Conservation (phyloP, 2,329 filamentous ascomycete species). For the Orbilia ellipsospora region DNA sequence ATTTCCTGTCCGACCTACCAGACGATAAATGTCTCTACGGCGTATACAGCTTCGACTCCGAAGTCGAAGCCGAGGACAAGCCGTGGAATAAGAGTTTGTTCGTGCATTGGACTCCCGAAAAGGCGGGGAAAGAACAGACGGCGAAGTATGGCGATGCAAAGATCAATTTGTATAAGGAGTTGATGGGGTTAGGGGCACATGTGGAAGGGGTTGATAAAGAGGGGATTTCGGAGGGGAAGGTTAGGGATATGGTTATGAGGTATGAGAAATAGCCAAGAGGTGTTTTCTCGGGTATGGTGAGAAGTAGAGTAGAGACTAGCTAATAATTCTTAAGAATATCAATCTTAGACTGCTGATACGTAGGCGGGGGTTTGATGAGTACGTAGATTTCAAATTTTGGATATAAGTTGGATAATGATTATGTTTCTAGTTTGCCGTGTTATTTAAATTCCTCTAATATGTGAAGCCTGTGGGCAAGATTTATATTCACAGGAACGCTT, state of each 20-base stretch:
- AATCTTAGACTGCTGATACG: too few species aligned
- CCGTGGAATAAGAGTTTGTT: slow-evolving; percentile 17
- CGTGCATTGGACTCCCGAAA: slow-evolving; percentile 18
- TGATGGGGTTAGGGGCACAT: slow-evolving; percentile 6
- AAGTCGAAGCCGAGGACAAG: slow-evolving; percentile 1
- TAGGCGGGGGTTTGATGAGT: too few species aligned
- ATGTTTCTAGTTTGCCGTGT: too few species aligned
- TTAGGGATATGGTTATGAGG: slow-evolving; percentile 3
- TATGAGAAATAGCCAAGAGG: neutral
- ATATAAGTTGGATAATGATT: too few species aligned
- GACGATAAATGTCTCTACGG: slow-evolving; percentile 25
- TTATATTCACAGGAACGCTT: too few species aligned
- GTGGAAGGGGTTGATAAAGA: slow-evolving; percentile 17
- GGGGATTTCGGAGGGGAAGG: neutral
- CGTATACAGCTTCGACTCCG: slow-evolving; percentile 22
- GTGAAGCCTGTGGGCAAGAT: too few species aligned
- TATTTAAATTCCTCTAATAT: too few species aligned
- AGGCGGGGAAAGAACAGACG: neutral
- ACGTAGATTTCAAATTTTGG: too few species aligned
- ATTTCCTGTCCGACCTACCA: slow-evolving; percentile 24
- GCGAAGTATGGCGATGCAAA: slow-evolving; percentile 13
- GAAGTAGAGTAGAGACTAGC: neutral
- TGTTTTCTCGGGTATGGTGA: neutral
- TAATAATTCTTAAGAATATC: too few species aligned
- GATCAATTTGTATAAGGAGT: slow-evolving; percentile 3